Base-by-base conservation (phyloP, 495 filamentous ascomycete species). In the Diplogelasinospora grovesii region DNA sequence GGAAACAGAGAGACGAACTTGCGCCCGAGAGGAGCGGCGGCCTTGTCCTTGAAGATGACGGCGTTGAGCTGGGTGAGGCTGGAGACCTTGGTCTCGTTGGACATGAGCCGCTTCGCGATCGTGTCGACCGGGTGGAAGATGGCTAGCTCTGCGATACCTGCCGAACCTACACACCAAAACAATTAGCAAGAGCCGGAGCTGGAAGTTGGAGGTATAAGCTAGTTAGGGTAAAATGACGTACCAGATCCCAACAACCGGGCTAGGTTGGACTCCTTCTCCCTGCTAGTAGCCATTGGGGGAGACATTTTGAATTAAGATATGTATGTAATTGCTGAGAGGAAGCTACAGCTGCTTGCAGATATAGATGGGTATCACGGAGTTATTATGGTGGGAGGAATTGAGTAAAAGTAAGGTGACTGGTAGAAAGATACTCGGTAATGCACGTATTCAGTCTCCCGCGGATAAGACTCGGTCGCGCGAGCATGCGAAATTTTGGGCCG, bases 71-170 rank as follows among this genome's bases (percentile, higher is more conserved):
- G 74, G 13, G 70, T 41, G 11, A 64, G 31, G 20, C 69, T 74
- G 36, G 73, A 63, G 22, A 87, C 85, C 65, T 73, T 79, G 51
- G 76, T 77, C 57, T 95, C 83, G 64, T 99, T 97, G 81, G 88
- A 95, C 92, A 99, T 99, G 67, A 99, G 79, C 32, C 92, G 86
- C 73, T 99, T 99, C 33, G 92, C 89, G 43, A 87, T 95, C 28
- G 92, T 99, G 64, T 99, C 92, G 64, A 99, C 87, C 86, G 90
- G 90, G 63, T 97, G 90, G 73, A 99, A 99, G 60, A 99, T 79
- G 58, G 89, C 78, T 54, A 99, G 71, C 66, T 99, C 92, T 48
- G 93, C 82, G 66, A 99, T 93, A 70, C 92, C 92, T 49, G 92
- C 89, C 59, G 77, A 85, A 50, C 87, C 92, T 98, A 27, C 14